A percentile compares a stretch with the other conserved stretches of the same genome.
Conservation (phyloP, 495 filamentous ascomycete genomes). For the Aspergillus hancockii region DNA sequence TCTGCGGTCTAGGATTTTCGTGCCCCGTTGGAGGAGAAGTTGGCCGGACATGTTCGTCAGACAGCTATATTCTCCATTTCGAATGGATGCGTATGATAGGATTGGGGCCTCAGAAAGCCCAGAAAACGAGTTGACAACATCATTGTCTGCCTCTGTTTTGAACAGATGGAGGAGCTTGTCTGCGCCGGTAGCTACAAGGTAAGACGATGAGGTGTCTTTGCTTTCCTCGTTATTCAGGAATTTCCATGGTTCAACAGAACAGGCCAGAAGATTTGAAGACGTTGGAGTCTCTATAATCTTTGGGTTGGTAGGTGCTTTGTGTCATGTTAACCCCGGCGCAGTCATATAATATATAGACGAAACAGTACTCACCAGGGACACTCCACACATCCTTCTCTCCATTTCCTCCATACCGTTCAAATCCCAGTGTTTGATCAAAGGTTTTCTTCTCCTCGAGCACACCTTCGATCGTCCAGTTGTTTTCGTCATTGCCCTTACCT, state of each 20-base stretch:
- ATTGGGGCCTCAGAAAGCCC: conserved; percentile 61
- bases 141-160: conserved; percentile 28
- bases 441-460: conserved; percentile 66
- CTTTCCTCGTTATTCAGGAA: conserved; percentile 9
- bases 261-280: conserved; percentile 55
- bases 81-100: conserved; percentile 46
- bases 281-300: conserved; percentile 42
- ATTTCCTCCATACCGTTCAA: conserved; percentile 53
- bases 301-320: conserved; percentile 52
- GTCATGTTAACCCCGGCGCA: neutral
- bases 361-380: conserved; percentile 47
- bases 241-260: conserved; percentile 47
- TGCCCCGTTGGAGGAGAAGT: conserved; percentile 46
- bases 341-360: neutral
- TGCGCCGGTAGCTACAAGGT: conserved; percentile 53
- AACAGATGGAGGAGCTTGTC: conserved; percentile 54
- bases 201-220: conserved; percentile 14
- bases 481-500: conserved; percentile 41
- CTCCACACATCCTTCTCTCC: conserved; percentile 46
- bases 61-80: conserved; percentile 38
- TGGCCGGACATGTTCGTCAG: conserved; percentile 66
- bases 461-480: conserved; percentile 61
- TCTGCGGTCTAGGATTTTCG: conserved; percentile 42
- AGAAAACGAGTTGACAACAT: conserved; percentile 28
- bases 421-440: conserved; percentile 57